Conservation (phyloP, 2,329 filamentous ascomycete genomes). For the Cercospora sesami region DNA sequence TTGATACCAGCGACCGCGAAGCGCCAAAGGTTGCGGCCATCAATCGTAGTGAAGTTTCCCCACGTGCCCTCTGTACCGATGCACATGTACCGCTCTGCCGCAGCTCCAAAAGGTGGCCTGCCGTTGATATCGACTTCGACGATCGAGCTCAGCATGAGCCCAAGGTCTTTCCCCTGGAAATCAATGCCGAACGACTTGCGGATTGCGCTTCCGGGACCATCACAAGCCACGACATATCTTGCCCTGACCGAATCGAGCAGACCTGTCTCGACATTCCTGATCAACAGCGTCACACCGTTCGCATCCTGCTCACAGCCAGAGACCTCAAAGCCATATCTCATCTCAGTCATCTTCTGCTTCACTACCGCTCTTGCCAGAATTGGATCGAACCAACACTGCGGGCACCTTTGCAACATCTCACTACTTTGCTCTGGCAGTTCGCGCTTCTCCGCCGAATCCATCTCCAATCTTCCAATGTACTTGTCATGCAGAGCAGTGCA, state of each 20-base stretch:
- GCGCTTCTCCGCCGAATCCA: neutral
- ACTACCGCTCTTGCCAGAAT: conserved; percentile 5
- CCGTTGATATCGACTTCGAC: conserved; percentile 3
- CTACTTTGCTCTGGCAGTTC: conserved; percentile 6
- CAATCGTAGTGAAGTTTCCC: conserved; percentile 15
- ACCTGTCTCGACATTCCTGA: conserved; percentile 7
- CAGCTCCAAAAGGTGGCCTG: neutral
- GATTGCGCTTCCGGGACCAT: conserved; percentile 9
- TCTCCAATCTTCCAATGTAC: conserved; percentile 6
- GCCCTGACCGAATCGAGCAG: neutral
- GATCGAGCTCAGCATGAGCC: conserved; percentile 11
- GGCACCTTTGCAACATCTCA: conserved; percentile 11
- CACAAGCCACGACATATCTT: conserved; percentile 10
- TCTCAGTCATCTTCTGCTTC: conserved; percentile 8
- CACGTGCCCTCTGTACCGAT: conserved; percentile 8
- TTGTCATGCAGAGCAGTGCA: conserved; percentile 8
- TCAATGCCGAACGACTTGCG: conserved; percentile 8
- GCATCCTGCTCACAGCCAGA: conserved; percentile 1
- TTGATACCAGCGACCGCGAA: conserved; percentile 6
- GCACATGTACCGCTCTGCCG: conserved; percentile 11
- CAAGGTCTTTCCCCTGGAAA: conserved; percentile 10
- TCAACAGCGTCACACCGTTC: neutral
- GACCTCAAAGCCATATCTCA: conserved; percentile 1
- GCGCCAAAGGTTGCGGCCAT: conserved; percentile 11
- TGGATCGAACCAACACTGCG: conserved; percentile 14